A percentile compares a stretch with the other conserved stretches of the same genome.
Conservation (phyloP, 768 basidiomycete species). For the Mycena vitilis region DNA sequence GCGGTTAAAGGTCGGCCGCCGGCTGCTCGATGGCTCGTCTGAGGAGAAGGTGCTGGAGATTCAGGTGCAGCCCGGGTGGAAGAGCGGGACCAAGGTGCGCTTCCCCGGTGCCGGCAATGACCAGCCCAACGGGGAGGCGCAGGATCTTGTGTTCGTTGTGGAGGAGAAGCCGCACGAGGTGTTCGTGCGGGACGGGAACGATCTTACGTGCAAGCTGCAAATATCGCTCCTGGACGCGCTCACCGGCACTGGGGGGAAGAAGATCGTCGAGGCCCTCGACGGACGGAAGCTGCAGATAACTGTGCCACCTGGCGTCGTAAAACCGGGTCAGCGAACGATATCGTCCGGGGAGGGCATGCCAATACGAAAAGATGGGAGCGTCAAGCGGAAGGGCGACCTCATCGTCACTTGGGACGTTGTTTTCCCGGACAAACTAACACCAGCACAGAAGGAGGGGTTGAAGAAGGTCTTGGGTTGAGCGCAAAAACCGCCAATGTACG, state of each 20-base stretch:
- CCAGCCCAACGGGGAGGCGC: conserved; percentile 69
- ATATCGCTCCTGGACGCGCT: conserved; percentile 89
- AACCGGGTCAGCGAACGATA: conserved; percentile 79
- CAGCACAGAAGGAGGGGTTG: conserved; percentile 84
- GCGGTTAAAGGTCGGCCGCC: conserved; percentile 87
- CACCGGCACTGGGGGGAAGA: conserved; percentile 62
- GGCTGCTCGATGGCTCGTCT: conserved; percentile 73
- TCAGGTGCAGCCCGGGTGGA: conserved; percentile 90
- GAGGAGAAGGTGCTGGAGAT: conserved; percentile 92
- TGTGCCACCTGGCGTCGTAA: conserved; percentile 75
- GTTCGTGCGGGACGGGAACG: conserved; percentile 85
- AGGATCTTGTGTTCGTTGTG: conserved; percentile 96
- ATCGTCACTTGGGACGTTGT: conserved; percentile 85
- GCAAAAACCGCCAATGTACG: neutral
- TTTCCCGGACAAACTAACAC: conserved; percentile 83
- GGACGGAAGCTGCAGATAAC: conserved; percentile 80
- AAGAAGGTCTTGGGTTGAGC: conserved; percentile 68
- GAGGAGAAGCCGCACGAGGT: conserved; percentile 90
- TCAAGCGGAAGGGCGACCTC: conserved; percentile 84
- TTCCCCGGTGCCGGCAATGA: conserved; percentile 92
- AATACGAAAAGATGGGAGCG: conserved; percentile 79
- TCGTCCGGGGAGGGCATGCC: conserved; percentile 91
- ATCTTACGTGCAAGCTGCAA: conserved; percentile 70
- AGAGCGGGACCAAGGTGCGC: conserved; percentile 93
- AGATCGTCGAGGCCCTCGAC: conserved; percentile 79